Percentiles rank a stretch among this genome's conserved stretches.
Evolutionary conservation across 148 eudicot species (phyloP).

Genomic region (Simmondsia chinensis): DNA sequence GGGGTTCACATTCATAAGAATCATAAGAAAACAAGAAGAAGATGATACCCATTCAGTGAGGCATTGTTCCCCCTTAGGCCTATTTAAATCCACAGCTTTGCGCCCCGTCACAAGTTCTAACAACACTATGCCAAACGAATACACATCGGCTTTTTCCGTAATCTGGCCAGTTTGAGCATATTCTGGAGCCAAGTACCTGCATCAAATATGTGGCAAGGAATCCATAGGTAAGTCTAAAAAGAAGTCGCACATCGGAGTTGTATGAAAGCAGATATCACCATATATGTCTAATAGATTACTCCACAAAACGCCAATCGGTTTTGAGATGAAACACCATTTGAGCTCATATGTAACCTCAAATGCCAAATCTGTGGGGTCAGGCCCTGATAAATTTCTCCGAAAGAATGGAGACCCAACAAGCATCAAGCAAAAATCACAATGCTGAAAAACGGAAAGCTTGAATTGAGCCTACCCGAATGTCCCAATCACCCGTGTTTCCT

Average conservation of each 20-base stretch:
- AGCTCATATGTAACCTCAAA: too few species aligned
- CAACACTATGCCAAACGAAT: constrained; percentile 79
- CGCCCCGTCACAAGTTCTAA: constrained; percentile 79
- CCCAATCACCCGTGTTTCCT: constrained; percentile 76
- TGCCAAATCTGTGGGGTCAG: too few species aligned
- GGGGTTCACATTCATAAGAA: too few species aligned
- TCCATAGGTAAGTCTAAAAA: too few species aligned
- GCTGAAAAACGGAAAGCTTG: background rate
- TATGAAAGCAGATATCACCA: too few species aligned
- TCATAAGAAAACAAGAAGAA: background rate
- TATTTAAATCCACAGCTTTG: constrained; percentile 72
- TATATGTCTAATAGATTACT: too few species aligned
- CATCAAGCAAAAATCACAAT: too few species aligned
- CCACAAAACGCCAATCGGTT: too few species aligned
- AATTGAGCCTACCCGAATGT: constrained; percentile 64
- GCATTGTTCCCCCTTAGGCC: constrained; percentile 85
- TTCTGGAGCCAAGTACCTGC: constrained; percentile 88
- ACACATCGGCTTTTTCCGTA: constrained; percentile 87
- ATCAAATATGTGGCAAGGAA: background rate
- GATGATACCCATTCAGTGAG: constrained; percentile 71
- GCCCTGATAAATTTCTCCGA: too few species aligned
- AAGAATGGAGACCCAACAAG: too few species aligned
- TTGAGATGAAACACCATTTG: too few species aligned
- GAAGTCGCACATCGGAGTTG: too few species aligned
- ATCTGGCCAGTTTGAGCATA: constrained; percentile 89